Base-by-base conservation (phyloP, 2,329 filamentous ascomycete species). In the Geosmithia morbida region DNA sequence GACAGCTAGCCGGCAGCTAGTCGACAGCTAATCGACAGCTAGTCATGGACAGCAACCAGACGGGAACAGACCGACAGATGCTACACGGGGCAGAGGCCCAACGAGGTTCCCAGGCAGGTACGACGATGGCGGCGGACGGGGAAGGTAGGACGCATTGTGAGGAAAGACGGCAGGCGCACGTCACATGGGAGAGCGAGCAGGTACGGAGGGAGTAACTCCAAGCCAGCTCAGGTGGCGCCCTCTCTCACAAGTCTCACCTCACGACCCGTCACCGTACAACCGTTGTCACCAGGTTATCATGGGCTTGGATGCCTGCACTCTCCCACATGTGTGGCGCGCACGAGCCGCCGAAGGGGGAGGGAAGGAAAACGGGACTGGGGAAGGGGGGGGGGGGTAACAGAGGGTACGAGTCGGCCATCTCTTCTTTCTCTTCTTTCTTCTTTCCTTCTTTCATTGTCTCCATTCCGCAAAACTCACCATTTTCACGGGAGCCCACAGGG, bases 381-480 rank as follows among this genome's bases (percentile, higher is more conserved):
- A 37, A 11, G 33, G 13, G 33, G 33, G 11, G 33, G 33, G 33
- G 33, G 33, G 33, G 33, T 7, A 37, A 37, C 33, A 30, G 11
- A 37, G 6, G 5, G 22, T 26, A 8, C 4, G 13, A 37, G 14
- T 30, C 6, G 7, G 29, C 7, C 33, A 37, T 11, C 11, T 37
- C 33, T 37, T 37, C 14, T 37, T 13, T 16, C 11, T 37, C 33
- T 37, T 37, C 14, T 16, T 37, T 11, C 7, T 30, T 30, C 29
- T 6, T 11, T 30, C 29, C n/a, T 7, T 41, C 39, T 41, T 16
- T 7, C n/a, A 5, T 41, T n/a, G 7, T n/a, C n/a, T 16, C n/a
- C n/a, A n/a, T n/a, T n/a, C n/a, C n/a, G n/a, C n/a, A 11, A 26
- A 46, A 37, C 44, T 40, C 39, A 46, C 44, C 44, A 46, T 46